These are phyloP conservation scores for Pichia manshurica DNA, from an alignment of 805 yeast species.

Conservation along the genomic window DNA sequence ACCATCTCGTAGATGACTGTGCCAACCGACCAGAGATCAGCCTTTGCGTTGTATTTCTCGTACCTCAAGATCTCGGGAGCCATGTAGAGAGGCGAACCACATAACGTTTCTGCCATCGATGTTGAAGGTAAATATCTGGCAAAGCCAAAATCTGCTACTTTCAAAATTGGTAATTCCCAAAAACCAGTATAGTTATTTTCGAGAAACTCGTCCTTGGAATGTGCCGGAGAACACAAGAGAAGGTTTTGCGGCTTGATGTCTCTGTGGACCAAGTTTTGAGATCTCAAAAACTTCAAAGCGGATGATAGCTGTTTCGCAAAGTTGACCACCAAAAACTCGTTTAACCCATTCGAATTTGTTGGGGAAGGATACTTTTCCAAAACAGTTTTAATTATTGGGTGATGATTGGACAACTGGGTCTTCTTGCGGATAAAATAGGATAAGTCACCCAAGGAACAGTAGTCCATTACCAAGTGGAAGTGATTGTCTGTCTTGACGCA, in stretches of 20 bases:
- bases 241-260: slow-evolving; percentile 94
- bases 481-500: slow-evolving; percentile 70
- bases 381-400: slow-evolving; percentile 73
- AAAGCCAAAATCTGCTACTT: slow-evolving; percentile 96
- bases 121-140: slow-evolving; percentile 92
- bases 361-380: slow-evolving; percentile 83
- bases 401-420: slow-evolving; percentile 61
- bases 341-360: slow-evolving; percentile 66
- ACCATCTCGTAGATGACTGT: slow-evolving; percentile 94
- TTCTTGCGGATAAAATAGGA: slow-evolving; percentile 79
- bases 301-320: slow-evolving; percentile 82
- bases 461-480: slow-evolving; percentile 91
- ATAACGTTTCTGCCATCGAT: slow-evolving; percentile 91
- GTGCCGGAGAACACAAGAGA: slow-evolving; percentile 75
- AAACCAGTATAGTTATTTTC: slow-evolving; percentile 62
- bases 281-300: slow-evolving; percentile 76
- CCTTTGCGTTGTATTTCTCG: slow-evolving; percentile 95
- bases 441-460: slow-evolving; percentile 91
- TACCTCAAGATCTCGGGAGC: slow-evolving; percentile 95
- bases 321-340: slow-evolving; percentile 72
- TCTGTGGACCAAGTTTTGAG: slow-evolving; percentile 83
- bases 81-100: slow-evolving; percentile 98
- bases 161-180: slow-evolving; percentile 84
- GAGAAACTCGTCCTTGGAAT: slow-evolving; percentile 54
- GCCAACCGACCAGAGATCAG: slow-evolving; percentile 97